These are phyloP conservation scores for Coemansia sp. DNA, from an alignment of 192 early-diverging fungal species.

Conservation along the genomic window DNA sequence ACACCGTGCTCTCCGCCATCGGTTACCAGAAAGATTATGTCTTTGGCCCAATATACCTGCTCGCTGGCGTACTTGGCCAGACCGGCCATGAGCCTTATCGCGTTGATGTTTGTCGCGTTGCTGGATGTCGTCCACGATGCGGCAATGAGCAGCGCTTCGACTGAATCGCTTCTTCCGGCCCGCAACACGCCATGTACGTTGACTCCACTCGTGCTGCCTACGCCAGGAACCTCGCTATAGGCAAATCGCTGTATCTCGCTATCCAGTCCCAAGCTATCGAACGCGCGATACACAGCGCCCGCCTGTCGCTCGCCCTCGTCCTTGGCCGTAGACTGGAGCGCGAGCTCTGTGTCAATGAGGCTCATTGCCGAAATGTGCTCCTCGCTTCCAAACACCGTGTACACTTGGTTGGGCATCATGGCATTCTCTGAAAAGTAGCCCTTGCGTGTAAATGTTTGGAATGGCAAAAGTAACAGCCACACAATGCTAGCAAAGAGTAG, in stretches of 20 bases:
- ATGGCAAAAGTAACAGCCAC: slow-evolving; percentile 67
- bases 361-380: slow-evolving; percentile 28
- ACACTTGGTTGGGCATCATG: slow-evolving; percentile 67
- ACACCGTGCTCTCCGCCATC: slow-evolving; percentile 74
- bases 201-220: slow-evolving; percentile 46
- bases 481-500: slow-evolving; percentile 59
- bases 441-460: slow-evolving; percentile 58
- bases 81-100: slow-evolving; percentile 34
- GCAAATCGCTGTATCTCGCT: slow-evolving; percentile 39
- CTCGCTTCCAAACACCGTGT: slow-evolving; percentile 26
- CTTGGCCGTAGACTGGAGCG: not conserved
- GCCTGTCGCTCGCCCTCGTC: slow-evolving; percentile 6
- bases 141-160: slow-evolving; percentile 82
- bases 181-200: slow-evolving; percentile 81
- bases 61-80: slow-evolving; percentile 50
- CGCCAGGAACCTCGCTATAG: slow-evolving; percentile 29
- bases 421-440: slow-evolving; percentile 81
- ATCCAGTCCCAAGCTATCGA: slow-evolving; percentile 35
- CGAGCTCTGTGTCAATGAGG: slow-evolving; percentile 12
- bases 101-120: slow-evolving; percentile 46
- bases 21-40: slow-evolving; percentile 84
- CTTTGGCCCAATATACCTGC: slow-evolving; percentile 87
- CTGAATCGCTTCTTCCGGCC: slow-evolving; percentile 82
- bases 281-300: slow-evolving; percentile 10
- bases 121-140: slow-evolving; percentile 74